Percentiles rank a stretch among this genome's conserved stretches.
Conservation (phyloP, 805 yeast genomes). For the Saccharomycopsis sp. region DNA sequence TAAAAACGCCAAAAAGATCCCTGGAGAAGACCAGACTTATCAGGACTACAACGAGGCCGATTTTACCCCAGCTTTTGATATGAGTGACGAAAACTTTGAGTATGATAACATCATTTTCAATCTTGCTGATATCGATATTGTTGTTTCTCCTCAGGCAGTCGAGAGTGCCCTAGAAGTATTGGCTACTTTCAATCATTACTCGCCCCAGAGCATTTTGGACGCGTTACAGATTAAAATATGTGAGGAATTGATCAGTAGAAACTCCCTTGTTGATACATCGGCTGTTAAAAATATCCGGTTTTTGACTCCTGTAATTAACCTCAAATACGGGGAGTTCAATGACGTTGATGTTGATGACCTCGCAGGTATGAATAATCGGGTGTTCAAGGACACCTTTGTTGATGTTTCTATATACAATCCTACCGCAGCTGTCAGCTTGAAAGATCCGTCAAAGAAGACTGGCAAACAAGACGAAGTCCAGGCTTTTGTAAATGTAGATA, state of each 20-base stretch:
- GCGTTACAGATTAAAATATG: slow-evolving; percentile 55
- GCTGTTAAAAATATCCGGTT: slow-evolving; percentile 40
- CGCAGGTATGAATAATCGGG: slow-evolving; percentile 16
- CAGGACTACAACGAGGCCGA: slow-evolving; percentile 2
- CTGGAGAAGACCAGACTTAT: slow-evolving; percentile 9
- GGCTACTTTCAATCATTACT: slow-evolving; percentile 31
- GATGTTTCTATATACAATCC: slow-evolving; percentile 22
- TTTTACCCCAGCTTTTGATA: slow-evolving; percentile 12
- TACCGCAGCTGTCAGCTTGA: slow-evolving; percentile 9
- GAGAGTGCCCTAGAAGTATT: slow-evolving; percentile 34
- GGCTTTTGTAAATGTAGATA: neutral
- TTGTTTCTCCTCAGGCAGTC: slow-evolving; percentile 41
- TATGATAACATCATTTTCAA: slow-evolving; percentile 51
- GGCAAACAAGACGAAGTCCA: neutral
- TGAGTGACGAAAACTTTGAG: slow-evolving; percentile 37
- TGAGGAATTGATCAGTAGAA: slow-evolving; percentile 32
- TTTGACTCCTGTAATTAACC: slow-evolving; percentile 38
- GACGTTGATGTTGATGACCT: slow-evolving; percentile 19
- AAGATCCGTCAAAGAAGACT: neutral
- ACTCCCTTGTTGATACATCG: slow-evolving; percentile 28
- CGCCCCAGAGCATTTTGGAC: slow-evolving; percentile 52
- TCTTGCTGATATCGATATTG: slow-evolving; percentile 44
- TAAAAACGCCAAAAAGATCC: slow-evolving; percentile 2
- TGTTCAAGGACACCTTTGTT: slow-evolving; percentile 22
- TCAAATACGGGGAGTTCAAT: slow-evolving; percentile 33